phyloP scores from a whole-genome alignment of 208 protist species.

The Naegleria lovaniensis region DNA sequence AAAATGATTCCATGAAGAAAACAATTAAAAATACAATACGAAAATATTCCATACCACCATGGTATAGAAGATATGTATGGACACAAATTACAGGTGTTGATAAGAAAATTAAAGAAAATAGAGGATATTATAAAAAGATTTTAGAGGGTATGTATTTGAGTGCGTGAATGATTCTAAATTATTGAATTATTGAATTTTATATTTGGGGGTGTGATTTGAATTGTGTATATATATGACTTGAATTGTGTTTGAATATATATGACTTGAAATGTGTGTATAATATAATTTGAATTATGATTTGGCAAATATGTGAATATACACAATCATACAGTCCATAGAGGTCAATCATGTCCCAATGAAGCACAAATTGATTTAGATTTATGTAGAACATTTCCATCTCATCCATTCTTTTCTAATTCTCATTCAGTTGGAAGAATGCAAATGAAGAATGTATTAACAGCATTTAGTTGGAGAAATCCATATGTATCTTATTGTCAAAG shows the following conservation, averaged over 20 bases:
- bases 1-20: not conserved
- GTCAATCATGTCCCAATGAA: not conserved
- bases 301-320: not conserved
- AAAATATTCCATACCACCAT: not conserved
- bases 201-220: no score
- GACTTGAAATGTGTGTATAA: no score
- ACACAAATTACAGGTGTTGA: not conserved
- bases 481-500: conserved; percentile 52
- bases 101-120: conserved; percentile 18
- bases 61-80: conserved; percentile 14
- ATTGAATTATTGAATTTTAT: no score
- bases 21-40: not conserved
- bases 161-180: no score
- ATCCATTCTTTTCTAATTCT: conserved; percentile 39
- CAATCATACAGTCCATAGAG: not conserved
- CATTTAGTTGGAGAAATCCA: conserved; percentile 51
- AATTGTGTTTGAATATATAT: no score
- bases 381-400: conserved; percentile 48
- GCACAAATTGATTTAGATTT: conserved; percentile 46
- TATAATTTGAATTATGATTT: no score
- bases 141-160: not conserved
- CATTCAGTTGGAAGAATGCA: conserved; percentile 35
- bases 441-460: conserved; percentile 45
- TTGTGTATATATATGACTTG: no score
- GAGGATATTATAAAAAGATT: conserved; percentile 5